phyloP scores from a whole-genome alignment of 2,329 filamentous ascomycete species.

The Fusarium incarnatum region DNA sequence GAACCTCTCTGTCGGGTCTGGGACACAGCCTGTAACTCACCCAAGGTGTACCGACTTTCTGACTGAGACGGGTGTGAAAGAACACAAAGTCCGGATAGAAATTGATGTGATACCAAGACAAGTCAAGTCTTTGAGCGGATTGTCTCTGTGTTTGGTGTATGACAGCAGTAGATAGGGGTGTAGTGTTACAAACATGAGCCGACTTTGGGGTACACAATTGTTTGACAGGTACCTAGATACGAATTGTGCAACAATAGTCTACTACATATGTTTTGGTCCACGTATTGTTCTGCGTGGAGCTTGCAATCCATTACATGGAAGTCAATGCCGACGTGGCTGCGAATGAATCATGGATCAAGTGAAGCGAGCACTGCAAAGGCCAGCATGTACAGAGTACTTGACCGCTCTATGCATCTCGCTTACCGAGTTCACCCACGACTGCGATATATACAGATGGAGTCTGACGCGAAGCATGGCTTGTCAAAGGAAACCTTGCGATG shows the following conservation, averaged over 20 bases:
- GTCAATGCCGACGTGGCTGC: not conserved
- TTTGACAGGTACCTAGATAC: not conserved
- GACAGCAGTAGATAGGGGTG: slow-evolving; percentile 1
- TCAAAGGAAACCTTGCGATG: not conserved
- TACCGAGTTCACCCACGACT: not conserved
- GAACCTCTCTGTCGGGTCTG: not conserved
- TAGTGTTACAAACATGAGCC: not conserved
- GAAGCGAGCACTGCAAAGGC: not conserved
- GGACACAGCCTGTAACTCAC: not conserved
- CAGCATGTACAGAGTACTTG: not conserved
- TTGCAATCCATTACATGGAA: not conserved
- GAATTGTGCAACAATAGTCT: not conserved
- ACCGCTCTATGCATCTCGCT: not conserved
- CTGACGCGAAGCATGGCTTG: not conserved
- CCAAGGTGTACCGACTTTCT: not conserved
- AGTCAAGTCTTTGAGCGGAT: not conserved
- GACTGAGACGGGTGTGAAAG: slow-evolving; percentile 29
- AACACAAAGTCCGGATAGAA: not conserved
- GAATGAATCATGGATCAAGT: not conserved
- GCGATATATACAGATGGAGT: not conserved
- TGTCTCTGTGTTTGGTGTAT: not conserved
- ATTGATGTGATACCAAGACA: slow-evolving; percentile 19
- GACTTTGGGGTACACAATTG: slow-evolving; percentile 1
- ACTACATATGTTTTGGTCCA: not conserved
- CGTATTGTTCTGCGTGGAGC: not conserved